These are phyloP conservation scores for Leishmania aethiopica DNA, from an alignment of 208 protist species.

Conservation along the genomic window DNA sequence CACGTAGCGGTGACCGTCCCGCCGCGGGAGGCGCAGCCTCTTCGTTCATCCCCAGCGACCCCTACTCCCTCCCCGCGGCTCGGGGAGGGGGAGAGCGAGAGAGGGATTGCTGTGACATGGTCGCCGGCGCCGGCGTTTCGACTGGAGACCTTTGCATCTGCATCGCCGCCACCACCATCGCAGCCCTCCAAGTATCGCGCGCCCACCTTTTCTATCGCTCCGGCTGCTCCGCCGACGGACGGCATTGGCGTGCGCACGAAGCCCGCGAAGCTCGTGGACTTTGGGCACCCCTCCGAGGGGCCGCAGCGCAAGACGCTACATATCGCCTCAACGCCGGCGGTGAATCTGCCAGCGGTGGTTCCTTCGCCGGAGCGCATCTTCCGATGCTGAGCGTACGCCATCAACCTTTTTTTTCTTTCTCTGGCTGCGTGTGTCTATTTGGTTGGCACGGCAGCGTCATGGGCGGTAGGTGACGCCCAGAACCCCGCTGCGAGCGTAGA, in stretches of 20 bases:
- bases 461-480: not conserved
- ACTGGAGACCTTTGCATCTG: not conserved
- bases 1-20: not conserved
- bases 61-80: not conserved
- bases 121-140: not conserved
- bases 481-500: not conserved
- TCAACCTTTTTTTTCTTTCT: not conserved
- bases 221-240: slow-evolving; percentile 4
- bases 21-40: not conserved
- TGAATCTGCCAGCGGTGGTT: slow-evolving; percentile 20
- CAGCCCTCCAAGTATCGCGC: not conserved
- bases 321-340: slow-evolving; percentile 1
- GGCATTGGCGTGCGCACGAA: slow-evolving; percentile 27
- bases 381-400: not conserved
- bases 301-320: slow-evolving; percentile 7
- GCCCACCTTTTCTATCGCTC: not conserved
- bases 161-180: not conserved
- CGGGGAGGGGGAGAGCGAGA: not conserved
- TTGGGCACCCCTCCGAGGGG: slow-evolving; percentile 18
- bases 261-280: slow-evolving; percentile 26
- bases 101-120: not conserved
- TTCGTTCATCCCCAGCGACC: not conserved
- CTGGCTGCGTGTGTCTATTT: not conserved
- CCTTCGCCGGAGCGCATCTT: slow-evolving; percentile 23
- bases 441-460: not conserved